A percentile compares a stretch with the other conserved stretches of the same genome.
phyloP scores from a whole-genome alignment of 2,329 filamentous ascomycete genomes.

The Penicillium sp. region DNA sequence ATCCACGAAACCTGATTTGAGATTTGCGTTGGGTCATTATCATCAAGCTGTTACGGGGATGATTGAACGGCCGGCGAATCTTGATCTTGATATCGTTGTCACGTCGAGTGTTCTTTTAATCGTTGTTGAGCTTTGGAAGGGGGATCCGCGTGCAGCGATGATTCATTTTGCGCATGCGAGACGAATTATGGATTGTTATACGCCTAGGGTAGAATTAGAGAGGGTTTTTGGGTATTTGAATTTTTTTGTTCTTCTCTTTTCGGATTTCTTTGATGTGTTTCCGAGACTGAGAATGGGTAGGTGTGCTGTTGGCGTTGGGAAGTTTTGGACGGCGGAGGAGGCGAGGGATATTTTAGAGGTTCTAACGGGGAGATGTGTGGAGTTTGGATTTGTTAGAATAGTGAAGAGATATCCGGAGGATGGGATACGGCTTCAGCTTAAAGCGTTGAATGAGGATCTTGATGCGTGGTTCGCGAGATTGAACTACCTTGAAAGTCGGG shows the following conservation, averaged over 20 bases:
- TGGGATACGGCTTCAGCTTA: background rate
- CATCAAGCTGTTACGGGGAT: background rate
- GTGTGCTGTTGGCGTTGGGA: background rate
- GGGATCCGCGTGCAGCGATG: background rate
- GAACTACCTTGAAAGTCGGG: background rate
- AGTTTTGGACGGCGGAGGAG: background rate
- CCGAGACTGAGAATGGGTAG: background rate
- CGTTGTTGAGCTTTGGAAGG: background rate
- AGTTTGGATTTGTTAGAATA: background rate
- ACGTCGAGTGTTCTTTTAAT: background rate
- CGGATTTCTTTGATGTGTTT: constrained; percentile 20
- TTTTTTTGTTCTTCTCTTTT: background rate
- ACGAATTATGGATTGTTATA: background rate
- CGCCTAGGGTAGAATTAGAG: background rate
- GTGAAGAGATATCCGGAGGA: background rate
- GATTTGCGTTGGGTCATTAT: background rate
- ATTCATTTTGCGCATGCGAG: background rate
- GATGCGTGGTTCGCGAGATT: background rate
- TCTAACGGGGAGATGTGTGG: background rate
- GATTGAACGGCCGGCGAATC: background rate
- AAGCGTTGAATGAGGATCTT: background rate
- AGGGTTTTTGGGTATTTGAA: background rate
- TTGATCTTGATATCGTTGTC: background rate
- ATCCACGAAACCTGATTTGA: background rate
- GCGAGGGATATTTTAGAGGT: background rate